Conservation (phyloP, 257 asterid genomes). For the Fraxinus quadrangulata region DNA sequence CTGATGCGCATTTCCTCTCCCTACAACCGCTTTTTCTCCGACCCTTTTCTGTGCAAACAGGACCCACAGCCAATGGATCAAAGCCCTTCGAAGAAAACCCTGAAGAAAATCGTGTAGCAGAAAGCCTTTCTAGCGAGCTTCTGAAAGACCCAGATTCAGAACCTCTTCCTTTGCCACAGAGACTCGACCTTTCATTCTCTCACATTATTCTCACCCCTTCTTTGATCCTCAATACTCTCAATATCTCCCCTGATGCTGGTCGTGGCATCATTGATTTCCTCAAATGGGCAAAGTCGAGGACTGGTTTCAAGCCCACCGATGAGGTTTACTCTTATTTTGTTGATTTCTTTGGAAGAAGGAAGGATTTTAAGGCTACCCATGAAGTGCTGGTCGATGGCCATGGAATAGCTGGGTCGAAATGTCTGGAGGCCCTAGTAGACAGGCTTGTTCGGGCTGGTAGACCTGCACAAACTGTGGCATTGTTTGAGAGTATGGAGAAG, state of each 20-base stretch:
- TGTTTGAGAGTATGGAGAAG: conserved; percentile 72
- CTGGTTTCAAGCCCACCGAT: conserved; percentile 53
- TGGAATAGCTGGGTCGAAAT: conserved; percentile 55
- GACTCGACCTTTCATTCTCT: conserved; percentile 80
- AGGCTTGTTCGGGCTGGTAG: conserved; percentile 87
- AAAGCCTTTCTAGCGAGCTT: conserved; percentile 59
- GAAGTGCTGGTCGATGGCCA: conserved; percentile 59
- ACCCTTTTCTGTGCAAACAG: conserved; percentile 40
- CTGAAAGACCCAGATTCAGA: conserved; percentile 55
- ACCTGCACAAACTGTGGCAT: conserved; percentile 58
- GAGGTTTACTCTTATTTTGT: conserved; percentile 61
- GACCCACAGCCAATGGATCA: neutral
- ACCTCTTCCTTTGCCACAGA: conserved; percentile 59
- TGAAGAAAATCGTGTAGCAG: conserved; percentile 38
- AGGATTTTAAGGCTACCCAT: conserved; percentile 82
- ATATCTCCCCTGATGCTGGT: conserved; percentile 73
- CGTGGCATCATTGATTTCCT: conserved; percentile 66
- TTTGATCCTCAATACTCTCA: conserved; percentile 53
- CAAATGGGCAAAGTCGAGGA: conserved; percentile 65
- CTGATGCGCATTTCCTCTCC: conserved; percentile 8
- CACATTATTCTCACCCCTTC: conserved; percentile 54
- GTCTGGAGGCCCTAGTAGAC: conserved; percentile 66
- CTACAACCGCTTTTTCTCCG: conserved; percentile 29
- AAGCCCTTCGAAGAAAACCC: conserved; percentile 19
- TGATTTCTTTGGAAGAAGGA: conserved; percentile 82